Percentiles rank a stretch among this genome's conserved stretches.
Evolutionary conservation across 2,329 filamentous ascomycete species (phyloP).

Genomic region (Trichothecium roseum): DNA sequence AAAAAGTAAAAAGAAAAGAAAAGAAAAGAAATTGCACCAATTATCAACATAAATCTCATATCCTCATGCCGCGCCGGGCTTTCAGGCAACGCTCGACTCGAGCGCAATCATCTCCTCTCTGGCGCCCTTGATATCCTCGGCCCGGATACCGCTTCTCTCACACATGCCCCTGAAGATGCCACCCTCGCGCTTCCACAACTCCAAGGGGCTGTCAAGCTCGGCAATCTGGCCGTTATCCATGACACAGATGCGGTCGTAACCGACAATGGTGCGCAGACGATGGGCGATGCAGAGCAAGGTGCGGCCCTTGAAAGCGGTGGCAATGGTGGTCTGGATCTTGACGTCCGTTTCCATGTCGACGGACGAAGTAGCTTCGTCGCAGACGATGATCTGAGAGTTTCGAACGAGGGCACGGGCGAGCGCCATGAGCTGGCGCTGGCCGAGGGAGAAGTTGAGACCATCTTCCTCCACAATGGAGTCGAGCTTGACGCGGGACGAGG

Average conservation of each 20-base stretch:
- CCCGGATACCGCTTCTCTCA: constrained; percentile 67
- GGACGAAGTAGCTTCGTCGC: constrained; percentile 87
- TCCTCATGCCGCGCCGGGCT: neutral
- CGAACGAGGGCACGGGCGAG: constrained; percentile 84
- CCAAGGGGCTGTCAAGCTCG: constrained; percentile 69
- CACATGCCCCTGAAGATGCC: constrained; percentile 89
- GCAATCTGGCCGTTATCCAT: constrained; percentile 87
- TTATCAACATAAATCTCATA: neutral
- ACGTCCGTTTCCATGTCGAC: constrained; percentile 96
- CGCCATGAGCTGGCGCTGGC: constrained; percentile 92
- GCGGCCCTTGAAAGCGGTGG: constrained; percentile 72
- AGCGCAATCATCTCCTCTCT: constrained; percentile 20
- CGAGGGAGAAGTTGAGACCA: constrained; percentile 90
- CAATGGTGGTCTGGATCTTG: constrained; percentile 88
- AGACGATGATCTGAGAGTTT: constrained; percentile 83
- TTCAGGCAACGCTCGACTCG: constrained; percentile 2
- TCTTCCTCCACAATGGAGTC: constrained; percentile 86
- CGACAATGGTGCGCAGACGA: constrained; percentile 80
- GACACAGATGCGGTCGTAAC: constrained; percentile 91
- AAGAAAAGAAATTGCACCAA: neutral
- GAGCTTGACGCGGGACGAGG: constrained; percentile 56
- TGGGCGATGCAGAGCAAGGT: constrained; percentile 91
- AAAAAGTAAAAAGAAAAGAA: neutral
- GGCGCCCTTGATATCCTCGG: constrained; percentile 41
- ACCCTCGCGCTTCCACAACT: constrained; percentile 55